Conservation (phyloP, 1,284 basidiomycete genomes). For the Marasmius fiardii region DNA sequence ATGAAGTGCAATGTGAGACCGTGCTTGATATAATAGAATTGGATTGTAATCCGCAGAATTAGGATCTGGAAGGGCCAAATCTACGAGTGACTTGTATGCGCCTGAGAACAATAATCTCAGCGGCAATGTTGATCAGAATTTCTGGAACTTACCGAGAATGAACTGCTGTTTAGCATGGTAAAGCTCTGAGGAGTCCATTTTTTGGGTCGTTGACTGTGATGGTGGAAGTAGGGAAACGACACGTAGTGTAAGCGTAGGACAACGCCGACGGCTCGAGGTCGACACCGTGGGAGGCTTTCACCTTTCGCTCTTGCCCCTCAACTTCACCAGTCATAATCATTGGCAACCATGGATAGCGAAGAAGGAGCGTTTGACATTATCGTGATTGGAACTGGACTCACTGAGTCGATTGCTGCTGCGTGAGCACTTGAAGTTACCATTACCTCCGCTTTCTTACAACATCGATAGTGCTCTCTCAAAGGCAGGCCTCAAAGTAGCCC, state of each 20-base stretch:
- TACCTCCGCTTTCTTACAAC: conserved; percentile 20
- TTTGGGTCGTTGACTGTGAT: background rate
- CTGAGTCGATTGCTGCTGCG: conserved; percentile 88
- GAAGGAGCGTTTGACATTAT: conserved; percentile 66
- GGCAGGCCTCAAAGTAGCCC: conserved; percentile 82
- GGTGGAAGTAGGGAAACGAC: background rate
- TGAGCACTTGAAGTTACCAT: conserved; percentile 40
- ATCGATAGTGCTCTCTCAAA: conserved; percentile 77
- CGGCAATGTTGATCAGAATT: background rate
- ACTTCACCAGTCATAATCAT: background rate
- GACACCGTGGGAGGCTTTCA: background rate
- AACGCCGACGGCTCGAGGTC: too few species aligned
- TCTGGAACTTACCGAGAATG: conserved; percentile 56
- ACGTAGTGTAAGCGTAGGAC: too few species aligned
- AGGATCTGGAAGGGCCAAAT: conserved; percentile 53
- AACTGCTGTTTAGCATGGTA: conserved; percentile 87
- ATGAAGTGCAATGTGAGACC: conserved; percentile 77
- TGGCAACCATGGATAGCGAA: conserved; percentile 1
- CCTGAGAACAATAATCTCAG: conserved; percentile 34
- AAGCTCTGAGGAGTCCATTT: conserved; percentile 79
- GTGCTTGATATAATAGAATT: conserved; percentile 77
- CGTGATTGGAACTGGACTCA: conserved; percentile 84
- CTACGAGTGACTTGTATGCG: conserved; percentile 60
- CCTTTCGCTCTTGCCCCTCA: background rate
- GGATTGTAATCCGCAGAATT: conserved; percentile 62